Base-by-base conservation (phyloP, 306 rosid species). In the Castanospermum australe region DNA sequence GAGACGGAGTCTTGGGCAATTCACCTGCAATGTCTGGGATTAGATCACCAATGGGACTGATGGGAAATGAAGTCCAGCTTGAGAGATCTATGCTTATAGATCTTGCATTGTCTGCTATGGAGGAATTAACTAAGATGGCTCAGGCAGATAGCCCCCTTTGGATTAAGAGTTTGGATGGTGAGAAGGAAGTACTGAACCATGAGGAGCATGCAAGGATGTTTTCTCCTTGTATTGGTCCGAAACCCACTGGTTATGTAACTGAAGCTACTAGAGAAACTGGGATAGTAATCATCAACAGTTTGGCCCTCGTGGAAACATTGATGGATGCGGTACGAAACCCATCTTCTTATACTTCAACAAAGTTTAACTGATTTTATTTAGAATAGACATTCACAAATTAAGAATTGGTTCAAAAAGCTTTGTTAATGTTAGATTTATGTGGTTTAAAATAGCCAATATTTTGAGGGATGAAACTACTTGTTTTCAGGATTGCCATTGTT, bases 21-120 rank as follows among this genome's bases (percentile, higher is more conserved):
- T 78, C 70, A 6, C 67, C 84, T 20, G 62, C 78, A 67, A 73
- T 88, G 81, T 77, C 88, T 41, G 82, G 85, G 50, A 47, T 77
- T 52, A 89, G 87, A 60, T 66, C 88, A 13, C 64, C 79, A 11
- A 79, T 83, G 54, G 88, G 90, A 42, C 70, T 90, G 85, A 67
- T 87, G 83, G 84, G 87, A 25, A 85, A 60, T 84, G 97, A 89
- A 25, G 30, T 61, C n/a, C 92, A 87, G 7, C 39, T 77, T 0
- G 92, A 91, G 56, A 83, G 91, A 75, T 83, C 94, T 1, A 83
- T 87, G 84, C 82, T 83, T 54, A 63, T 90, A 3, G 93, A 96
- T 67, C 90, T 93, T 76, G 99, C 99, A 7, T 74, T 88, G 84
- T 82, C 85, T 54, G 91, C 99, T 12, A 91, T 93, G 99, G 96